Percentiles rank a stretch among this genome's conserved stretches.
phyloP scores from a whole-genome alignment of 371 early-diverging fungal species.

The Coemansia linderi region DNA sequence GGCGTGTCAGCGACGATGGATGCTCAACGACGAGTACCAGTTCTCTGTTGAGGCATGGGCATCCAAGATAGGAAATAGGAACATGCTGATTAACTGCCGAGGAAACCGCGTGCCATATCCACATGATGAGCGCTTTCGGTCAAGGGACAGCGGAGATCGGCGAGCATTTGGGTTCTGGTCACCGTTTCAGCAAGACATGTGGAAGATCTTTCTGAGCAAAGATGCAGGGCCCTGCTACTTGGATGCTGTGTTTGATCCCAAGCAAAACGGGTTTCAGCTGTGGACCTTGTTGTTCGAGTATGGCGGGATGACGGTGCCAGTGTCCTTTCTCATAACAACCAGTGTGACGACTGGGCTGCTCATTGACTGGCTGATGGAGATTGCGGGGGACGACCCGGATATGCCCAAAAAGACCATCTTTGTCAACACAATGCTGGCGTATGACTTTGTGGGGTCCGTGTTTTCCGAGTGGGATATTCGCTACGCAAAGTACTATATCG shows the following conservation, averaged over 20 bases:
- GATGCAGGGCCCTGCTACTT: conserved; percentile 27
- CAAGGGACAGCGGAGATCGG: not conserved
- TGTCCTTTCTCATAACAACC: conserved; percentile 36
- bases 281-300: conserved; percentile 43
- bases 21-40: conserved; percentile 11
- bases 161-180: conserved; percentile 32
- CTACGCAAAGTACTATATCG: conserved; percentile 37
- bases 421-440: conserved; percentile 23
- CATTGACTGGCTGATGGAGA: conserved; percentile 28
- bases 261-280: conserved; percentile 36
- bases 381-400: not conserved
- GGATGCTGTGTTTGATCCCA: conserved; percentile 25
- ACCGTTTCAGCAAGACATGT: conserved; percentile 33
- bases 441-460: not conserved
- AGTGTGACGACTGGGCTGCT: conserved; percentile 19
- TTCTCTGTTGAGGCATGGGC: conserved; percentile 40
- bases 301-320: conserved; percentile 11
- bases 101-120: conserved; percentile 36
- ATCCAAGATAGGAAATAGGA: conserved; percentile 9
- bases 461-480: conserved; percentile 27
- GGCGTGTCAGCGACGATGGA: conserved; percentile 11
- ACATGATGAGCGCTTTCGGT: conserved; percentile 8
- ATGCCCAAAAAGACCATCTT: conserved; percentile 14
- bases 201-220: conserved; percentile 17
- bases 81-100: conserved; percentile 14